A percentile compares a stretch with the other conserved stretches of the same genome.
phyloP scores from a whole-genome alignment of 2,329 filamentous ascomycete species.

The Fusarium stilboides region DNA sequence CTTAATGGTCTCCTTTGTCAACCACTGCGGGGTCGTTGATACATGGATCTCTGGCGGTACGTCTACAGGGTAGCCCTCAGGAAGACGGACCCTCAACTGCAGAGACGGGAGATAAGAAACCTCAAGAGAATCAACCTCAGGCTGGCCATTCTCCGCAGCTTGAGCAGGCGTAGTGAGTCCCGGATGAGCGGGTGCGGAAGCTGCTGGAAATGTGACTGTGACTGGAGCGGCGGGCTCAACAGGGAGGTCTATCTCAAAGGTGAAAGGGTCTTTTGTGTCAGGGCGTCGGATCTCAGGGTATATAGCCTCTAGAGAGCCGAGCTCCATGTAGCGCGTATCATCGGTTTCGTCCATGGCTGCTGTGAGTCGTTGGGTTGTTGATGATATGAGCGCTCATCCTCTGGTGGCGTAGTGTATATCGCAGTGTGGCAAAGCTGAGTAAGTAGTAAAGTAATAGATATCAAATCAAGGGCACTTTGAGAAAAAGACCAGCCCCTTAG shows the following conservation, averaged over 20 bases:
- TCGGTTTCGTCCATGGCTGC: conserved; percentile 59
- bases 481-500: conserved; percentile 15
- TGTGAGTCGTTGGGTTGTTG: conserved; percentile 19
- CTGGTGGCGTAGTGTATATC: conserved; percentile 21
- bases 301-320: conserved; percentile 74
- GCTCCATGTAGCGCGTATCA: conserved; percentile 70
- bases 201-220: conserved; percentile 70
- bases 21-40: conserved; percentile 71
- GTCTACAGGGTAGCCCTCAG: conserved; percentile 70
- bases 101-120: conserved; percentile 73
- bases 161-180: conserved; percentile 22
- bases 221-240: conserved; percentile 69
- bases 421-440: conserved; percentile 28
- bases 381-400: conserved; percentile 43
- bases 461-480: conserved; percentile 11
- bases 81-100: conserved; percentile 67
- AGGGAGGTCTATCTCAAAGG: conserved; percentile 70
- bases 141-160: conserved; percentile 32
- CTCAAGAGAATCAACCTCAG: conserved; percentile 62
- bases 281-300: conserved; percentile 74
- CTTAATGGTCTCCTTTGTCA: conserved; percentile 64
- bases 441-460: conserved; percentile 5
- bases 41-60: conserved; percentile 66
- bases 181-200: conserved; percentile 48
- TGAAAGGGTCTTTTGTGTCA: conserved; percentile 60